Conservation (phyloP, 805 yeast species). For the Sungouiozyma ichnusensis region DNA sequence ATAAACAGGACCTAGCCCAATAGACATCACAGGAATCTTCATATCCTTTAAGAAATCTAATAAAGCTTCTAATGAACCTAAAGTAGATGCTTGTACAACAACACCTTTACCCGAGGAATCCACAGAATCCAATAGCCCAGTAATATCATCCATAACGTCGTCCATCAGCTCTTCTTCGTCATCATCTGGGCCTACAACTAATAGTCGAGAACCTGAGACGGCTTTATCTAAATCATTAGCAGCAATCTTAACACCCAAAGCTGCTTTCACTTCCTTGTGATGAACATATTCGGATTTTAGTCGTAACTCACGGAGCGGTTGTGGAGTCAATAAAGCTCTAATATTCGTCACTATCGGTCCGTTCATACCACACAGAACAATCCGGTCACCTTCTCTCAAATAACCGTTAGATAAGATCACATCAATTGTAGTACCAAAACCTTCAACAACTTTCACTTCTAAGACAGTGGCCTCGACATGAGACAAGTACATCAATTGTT, state of each 20-base stretch:
- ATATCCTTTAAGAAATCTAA: constrained; percentile 93
- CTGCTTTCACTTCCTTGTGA: constrained; percentile 97
- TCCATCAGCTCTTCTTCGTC: constrained; percentile 97
- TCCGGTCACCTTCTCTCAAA: constrained; percentile 86
- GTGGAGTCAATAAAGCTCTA: constrained; percentile 94
- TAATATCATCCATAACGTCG: constrained; percentile 96
- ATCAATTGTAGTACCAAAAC: constrained; percentile 97
- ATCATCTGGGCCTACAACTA: constrained; percentile 93
- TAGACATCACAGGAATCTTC: constrained; percentile 99
- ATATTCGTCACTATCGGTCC: constrained; percentile 97
- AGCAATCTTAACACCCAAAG: constrained; percentile 96
- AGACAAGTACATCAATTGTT: constrained; percentile 92
- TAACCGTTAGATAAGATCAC: constrained; percentile 96
- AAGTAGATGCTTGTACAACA: constrained; percentile 94
- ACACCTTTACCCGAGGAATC: constrained; percentile 96
- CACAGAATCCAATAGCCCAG: constrained; percentile 88
- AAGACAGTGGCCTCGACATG: constrained; percentile 86
- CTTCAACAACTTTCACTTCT: constrained; percentile 97
- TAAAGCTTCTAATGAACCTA: constrained; percentile 95
- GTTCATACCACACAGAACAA: constrained; percentile 93
- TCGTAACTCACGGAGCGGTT: constrained; percentile 92
- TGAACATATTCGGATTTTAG: constrained; percentile 94
- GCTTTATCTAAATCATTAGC: constrained; percentile 98
- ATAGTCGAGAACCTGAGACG: constrained; percentile 93
- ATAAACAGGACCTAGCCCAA: constrained; percentile 95